phyloP scores from a whole-genome alignment of 2,329 filamentous ascomycete genomes.

The Emergomyces orientalis region DNA sequence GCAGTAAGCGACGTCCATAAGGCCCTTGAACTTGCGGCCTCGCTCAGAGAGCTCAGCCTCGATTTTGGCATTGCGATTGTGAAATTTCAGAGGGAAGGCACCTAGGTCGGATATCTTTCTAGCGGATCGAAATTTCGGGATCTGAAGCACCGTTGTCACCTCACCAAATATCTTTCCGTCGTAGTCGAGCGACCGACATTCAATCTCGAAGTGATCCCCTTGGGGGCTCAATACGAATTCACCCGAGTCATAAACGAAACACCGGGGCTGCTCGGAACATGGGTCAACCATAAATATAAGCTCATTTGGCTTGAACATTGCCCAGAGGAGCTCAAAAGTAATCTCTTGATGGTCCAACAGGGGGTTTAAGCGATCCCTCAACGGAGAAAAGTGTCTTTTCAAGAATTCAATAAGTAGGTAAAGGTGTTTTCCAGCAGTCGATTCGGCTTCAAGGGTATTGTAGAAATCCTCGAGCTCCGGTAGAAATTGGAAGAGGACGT shows the following conservation, averaged over 20 bases:
- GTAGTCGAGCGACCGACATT: slow-evolving; percentile 22
- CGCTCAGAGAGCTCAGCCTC: slow-evolving; percentile 9
- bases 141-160: slow-evolving; percentile 15
- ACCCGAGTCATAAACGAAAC: too few relatives aligned
- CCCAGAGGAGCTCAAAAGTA: too few relatives aligned
- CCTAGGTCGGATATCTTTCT: too few relatives aligned
- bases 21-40: slow-evolving; percentile 12
- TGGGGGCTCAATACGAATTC: too few relatives aligned
- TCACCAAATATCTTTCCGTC: slow-evolving; percentile 21
- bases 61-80: slow-evolving; percentile 15
- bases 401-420: neutral
- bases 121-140: slow-evolving; percentile 17
- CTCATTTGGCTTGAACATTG: too few relatives aligned
- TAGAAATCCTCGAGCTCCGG: too few relatives aligned
- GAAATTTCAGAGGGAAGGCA: too few relatives aligned
- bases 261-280: too few relatives aligned
- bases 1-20: too few relatives aligned
- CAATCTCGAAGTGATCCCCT: too few relatives aligned
- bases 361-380: neutral
- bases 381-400: neutral
- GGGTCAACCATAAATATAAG: too few relatives aligned
- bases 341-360: neutral
- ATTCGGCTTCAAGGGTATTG: neutral
- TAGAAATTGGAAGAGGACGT: neutral
- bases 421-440: neutral